Evolutionary conservation across 805 yeast genomes (phyloP), one percentile per base, ranked within the genome.

Genomic region (Saccharomycopsis amapae): DNA sequence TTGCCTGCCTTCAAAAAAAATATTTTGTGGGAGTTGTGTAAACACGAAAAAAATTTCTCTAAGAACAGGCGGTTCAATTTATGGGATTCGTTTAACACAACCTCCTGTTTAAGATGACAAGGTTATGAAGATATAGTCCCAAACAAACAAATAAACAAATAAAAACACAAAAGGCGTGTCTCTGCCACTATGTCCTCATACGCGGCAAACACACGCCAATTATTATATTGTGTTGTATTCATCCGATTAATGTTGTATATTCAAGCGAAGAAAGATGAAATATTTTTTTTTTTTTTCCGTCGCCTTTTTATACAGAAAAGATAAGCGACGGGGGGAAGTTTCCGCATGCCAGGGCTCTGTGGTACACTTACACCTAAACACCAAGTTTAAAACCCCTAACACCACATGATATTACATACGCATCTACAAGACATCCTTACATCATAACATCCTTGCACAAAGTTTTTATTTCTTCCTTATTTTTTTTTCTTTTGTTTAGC

Each of bases 71-170:
- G 43, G 40, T 34, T 58, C 41, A 40, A 50, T 75, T 46, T 75
- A 41, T 61, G 79, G 78, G 78, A 61, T 60, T 73, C 75, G 79
- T 75, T 75, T 75, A 75, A 76, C 76, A 66, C 62, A 55, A 57
- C 60, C 62, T 63, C 58, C 69, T 62, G 38, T 50, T 30, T 15
- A 18, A 12, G 13, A 23, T 18, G 68, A 58, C 74, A 65, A 61
- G 65, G 63, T 56, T 58, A 59, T 64, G 72, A 75, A 53, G 78
- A 73, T 73, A 70, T 55, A 56, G 47, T 55, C 72, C 74, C 71
- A 56, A 18, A 26, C 12, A 40, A 46, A 12, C 20, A 17, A 15
- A 23, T 20, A 28, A 17, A 28, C 20, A 32, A 22, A 32, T 13
- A 36, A 25, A 34, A 34, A 15, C 34, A 20, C 20, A 22, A 30